Conservation (phyloP, 176 grass and related monocot species). For the Alloteropsis semialata region DNA sequence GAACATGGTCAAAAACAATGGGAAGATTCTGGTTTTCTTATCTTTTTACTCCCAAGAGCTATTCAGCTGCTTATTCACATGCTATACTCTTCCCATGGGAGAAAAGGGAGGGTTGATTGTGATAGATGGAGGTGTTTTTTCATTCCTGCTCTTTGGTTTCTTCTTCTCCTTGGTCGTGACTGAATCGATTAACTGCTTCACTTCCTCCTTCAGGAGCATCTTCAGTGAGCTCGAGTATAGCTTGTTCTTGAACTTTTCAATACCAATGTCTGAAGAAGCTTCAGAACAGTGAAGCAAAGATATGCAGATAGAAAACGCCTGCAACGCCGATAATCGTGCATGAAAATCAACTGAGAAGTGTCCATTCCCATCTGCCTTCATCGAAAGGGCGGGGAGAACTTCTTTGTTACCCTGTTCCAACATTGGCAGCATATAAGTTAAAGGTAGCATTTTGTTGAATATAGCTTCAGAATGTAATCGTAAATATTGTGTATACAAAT, state of each 20-base stretch:
- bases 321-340: constrained; percentile 66
- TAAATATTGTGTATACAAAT: background rate
- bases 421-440: constrained; percentile 16
- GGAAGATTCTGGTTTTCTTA: background rate
- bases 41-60: constrained; percentile 5
- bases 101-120: constrained; percentile 61
- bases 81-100: constrained; percentile 90
- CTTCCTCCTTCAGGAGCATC: constrained; percentile 89
- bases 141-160: constrained; percentile 51
- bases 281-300: constrained; percentile 81
- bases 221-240: constrained; percentile 80
- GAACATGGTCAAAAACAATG: background rate
- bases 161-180: constrained; percentile 78
- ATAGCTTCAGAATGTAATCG: background rate
- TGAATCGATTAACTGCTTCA: constrained; percentile 76
- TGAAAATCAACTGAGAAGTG: constrained; percentile 84
- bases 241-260: constrained; percentile 71
- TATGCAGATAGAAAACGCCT: constrained; percentile 92
- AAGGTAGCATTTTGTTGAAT: background rate
- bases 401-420: constrained; percentile 85
- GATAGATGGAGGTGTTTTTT: constrained; percentile 58
- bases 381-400: constrained; percentile 62
- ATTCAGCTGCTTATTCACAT: background rate
- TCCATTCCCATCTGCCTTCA: constrained; percentile 58
- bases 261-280: constrained; percentile 50